Evolutionary conservation across 768 basidiomycete species (phyloP).

Genomic region (Hygrocybe coccinea): DNA sequence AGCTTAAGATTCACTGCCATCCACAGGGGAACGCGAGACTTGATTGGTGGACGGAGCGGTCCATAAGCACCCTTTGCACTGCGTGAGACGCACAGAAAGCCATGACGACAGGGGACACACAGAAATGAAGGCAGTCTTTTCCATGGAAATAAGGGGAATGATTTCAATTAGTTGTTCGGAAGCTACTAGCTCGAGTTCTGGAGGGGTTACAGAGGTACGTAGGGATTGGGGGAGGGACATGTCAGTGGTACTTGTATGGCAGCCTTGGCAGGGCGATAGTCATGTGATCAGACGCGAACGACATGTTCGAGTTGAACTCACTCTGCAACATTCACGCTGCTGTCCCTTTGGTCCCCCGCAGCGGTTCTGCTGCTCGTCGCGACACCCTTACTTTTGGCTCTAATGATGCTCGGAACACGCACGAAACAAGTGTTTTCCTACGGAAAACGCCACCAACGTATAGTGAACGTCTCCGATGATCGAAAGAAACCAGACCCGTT

Average conservation of each 20-base stretch:
- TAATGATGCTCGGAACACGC: conserved; percentile 50
- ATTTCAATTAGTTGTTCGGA: conserved; percentile 82
- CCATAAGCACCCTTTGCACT: conserved; percentile 79
- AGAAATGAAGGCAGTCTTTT: conserved; percentile 86
- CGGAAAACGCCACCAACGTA: conserved; percentile 56
- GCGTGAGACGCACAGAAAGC: conserved; percentile 5
- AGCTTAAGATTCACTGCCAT: conserved; percentile 90
- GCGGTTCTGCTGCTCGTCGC: conserved; percentile 17
- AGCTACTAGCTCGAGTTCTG: conserved; percentile 85
- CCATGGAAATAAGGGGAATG: conserved; percentile 85
- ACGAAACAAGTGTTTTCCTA: conserved; percentile 66
- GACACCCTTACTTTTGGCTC: conserved; percentile 8
- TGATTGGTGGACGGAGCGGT: conserved; percentile 83
- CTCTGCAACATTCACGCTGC: background rate
- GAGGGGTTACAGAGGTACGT: conserved; percentile 68
- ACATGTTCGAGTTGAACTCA: conserved; percentile 8
- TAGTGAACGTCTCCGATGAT: conserved; percentile 46
- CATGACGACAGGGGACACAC: conserved; percentile 38
- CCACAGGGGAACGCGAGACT: conserved; percentile 89
- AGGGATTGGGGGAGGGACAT: conserved; percentile 80
- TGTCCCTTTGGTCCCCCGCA: conserved; percentile 8
- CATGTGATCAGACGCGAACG: conserved; percentile 31
- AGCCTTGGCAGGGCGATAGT: conserved; percentile 15
- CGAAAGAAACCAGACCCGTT: conserved; percentile 12
- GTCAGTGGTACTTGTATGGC: too few species aligned